Percentiles rank a stretch among this genome's conserved stretches.
Conservation (phyloP, 345 rosid species). For the Eucalyptus marginata region DNA sequence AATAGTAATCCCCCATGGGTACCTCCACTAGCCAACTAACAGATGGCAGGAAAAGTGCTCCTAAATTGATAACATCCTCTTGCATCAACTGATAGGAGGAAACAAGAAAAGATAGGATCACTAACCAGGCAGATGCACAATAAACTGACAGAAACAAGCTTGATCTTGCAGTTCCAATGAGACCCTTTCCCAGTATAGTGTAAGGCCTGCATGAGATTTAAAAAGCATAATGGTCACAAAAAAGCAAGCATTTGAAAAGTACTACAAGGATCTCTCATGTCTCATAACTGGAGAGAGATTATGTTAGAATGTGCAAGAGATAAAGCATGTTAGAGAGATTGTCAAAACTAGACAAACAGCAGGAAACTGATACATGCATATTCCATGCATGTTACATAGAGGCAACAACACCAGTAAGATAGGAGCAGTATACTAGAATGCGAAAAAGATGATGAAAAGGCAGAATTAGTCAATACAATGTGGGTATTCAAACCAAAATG, state of each 20-base stretch:
- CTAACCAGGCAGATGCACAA: conserved; percentile 90
- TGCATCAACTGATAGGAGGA: not conserved
- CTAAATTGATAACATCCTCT: not conserved
- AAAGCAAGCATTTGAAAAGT: not conserved
- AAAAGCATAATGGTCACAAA: not conserved
- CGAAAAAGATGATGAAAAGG: not conserved
- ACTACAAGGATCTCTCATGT: not conserved
- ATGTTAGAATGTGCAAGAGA: not conserved
- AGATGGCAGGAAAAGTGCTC: not conserved
- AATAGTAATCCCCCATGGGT: not conserved
- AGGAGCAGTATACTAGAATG: not conserved
- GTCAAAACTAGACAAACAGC: not conserved
- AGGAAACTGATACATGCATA: not conserved
- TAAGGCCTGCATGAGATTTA: conserved; percentile 41
- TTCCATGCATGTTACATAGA: not conserved
- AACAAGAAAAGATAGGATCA: not conserved
- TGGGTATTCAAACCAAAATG: not conserved
- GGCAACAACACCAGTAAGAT: not conserved
- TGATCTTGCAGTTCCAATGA: conserved; percentile 86
- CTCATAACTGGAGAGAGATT: not conserved
- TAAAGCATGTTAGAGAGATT: not conserved
- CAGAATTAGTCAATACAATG: not conserved
- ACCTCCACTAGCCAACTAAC: not conserved
- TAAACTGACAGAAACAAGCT: conserved; percentile 83
- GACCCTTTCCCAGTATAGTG: conserved; percentile 65